Evolutionary conservation across 345 rosid genomes (phyloP), one percentile per base, ranked within the genome.

Genomic region (Melaleuca quinquenervia): DNA sequence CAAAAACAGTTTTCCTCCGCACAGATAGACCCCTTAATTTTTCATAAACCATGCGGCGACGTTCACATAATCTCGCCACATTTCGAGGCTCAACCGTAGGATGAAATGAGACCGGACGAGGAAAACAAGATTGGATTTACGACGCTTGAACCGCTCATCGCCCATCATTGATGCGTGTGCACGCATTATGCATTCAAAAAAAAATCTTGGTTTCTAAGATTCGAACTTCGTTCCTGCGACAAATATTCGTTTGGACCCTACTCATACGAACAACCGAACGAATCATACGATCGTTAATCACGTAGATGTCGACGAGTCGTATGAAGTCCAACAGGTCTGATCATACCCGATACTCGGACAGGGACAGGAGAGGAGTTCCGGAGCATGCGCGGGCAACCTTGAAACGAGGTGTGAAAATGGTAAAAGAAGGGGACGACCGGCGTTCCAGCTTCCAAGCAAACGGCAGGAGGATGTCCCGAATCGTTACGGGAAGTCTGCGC

Each of bases 91-190:
- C 32, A 13, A n/a, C 4, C 1, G 0, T n/a, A 4, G 18, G 70
- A 58, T 58, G n/a, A n/a, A 58, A n/a, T 14, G 8, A 58, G 32
- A n/a, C 45, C 5, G 5, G 13, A 18, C 6, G 7, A 36, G 48
- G 7, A 5, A 36, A 9, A 24, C 6, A 11, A 70, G 24, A 32
- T 70, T 21, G 16, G 18, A 64, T 36, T 64, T 36, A 32, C 2
- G 32, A 24, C 78, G 16, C 3, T 8, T 8, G 16, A 32, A 64
- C 75, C 0, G 1, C 16, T 29, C 15, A 15, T 62, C 18, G 1
- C 3, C 1, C 0, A 0, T 32, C 0, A 0, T 32, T 0, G 0
- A 16, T 29, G 45, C 0, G 6, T 18, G 3, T 8, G 8, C 32
- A 16, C 24, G 8, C 1, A 12, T 18, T 18, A 9, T 16, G 48